Conservation (phyloP, 2,329 filamentous ascomycete genomes). For the Rasamsonia emersonii region DNA sequence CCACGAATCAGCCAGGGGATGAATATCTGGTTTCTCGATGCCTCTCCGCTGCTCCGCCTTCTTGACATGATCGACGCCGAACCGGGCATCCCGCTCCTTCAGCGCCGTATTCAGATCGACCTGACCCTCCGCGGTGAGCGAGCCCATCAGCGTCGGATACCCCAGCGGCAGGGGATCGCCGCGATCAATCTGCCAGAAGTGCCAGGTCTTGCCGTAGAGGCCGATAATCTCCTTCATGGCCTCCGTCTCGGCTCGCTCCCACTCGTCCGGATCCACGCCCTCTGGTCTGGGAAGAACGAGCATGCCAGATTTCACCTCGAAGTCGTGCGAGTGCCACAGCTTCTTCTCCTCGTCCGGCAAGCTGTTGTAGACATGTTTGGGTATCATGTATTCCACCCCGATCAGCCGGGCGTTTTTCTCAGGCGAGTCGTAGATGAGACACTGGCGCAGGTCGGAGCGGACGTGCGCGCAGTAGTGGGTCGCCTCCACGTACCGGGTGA, state of each 20-base stretch:
- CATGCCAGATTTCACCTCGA: slow-evolving; percentile 37
- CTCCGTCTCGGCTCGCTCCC: slow-evolving; percentile 67
- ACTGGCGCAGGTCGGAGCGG: slow-evolving; percentile 65
- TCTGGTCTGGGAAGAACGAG: slow-evolving; percentile 32
- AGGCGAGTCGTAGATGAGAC: slow-evolving; percentile 71
- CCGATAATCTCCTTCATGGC: slow-evolving; percentile 71
- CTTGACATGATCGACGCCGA: slow-evolving; percentile 41
- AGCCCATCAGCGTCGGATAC: slow-evolving; percentile 55
- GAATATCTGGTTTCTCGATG: slow-evolving; percentile 31
- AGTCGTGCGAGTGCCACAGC: slow-evolving; percentile 68
- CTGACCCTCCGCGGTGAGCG: slow-evolving; percentile 34
- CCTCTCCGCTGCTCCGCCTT: slow-evolving; percentile 47
- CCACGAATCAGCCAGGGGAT: too few relatives aligned
- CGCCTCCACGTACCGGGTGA: slow-evolving; percentile 60
- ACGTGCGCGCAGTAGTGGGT: slow-evolving; percentile 76
- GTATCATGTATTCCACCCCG: slow-evolving; percentile 84
- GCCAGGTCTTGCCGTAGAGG: slow-evolving; percentile 76
- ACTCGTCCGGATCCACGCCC: slow-evolving; percentile 46
- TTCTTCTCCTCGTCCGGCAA: slow-evolving; percentile 60
- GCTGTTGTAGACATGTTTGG: slow-evolving; percentile 56
- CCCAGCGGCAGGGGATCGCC: slow-evolving; percentile 58
- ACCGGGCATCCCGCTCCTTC: slow-evolving; percentile 45
- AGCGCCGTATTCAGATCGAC: slow-evolving; percentile 30
- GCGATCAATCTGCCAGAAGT: slow-evolving; percentile 76
- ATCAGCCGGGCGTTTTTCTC: slow-evolving; percentile 62